Evolutionary conservation across 371 early-diverging fungal genomes (phyloP).

Genomic region (Circinella minor): DNA sequence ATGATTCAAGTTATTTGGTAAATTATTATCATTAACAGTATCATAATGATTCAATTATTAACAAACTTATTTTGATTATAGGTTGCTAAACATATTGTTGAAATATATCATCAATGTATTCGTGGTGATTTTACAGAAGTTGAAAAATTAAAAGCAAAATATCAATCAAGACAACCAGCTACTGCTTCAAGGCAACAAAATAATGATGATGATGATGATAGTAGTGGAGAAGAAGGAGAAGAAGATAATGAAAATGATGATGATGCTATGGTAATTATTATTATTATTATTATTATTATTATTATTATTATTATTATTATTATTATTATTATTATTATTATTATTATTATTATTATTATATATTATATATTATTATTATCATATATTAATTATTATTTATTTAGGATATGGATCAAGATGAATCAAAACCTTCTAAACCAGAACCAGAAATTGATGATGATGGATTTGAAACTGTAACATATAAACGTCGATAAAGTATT

Average conservation of each 20-base stretch:
- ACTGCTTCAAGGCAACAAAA: constrained; percentile 34
- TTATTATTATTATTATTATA: too few species aligned
- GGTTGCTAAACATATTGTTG: constrained; percentile 57
- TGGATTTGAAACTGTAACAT: constrained; percentile 21
- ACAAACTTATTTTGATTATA: constrained; percentile 14
- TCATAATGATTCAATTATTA: too few species aligned
- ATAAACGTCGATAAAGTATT: constrained; percentile 10
- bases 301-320: too few species aligned
- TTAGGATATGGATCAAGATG: constrained; percentile 17
- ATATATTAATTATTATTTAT: not conserved
- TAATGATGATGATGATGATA: constrained; percentile 24
- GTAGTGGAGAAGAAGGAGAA: constrained; percentile 43
- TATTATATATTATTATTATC: too few species aligned
- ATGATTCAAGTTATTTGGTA: constrained; percentile 62
- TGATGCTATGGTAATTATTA: constrained; percentile 4
- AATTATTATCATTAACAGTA: not conserved
- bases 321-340: not conserved
- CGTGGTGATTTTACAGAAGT: constrained; percentile 58
- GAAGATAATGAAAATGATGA: constrained; percentile 36
- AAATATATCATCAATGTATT: constrained; percentile 57
- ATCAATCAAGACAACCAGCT: constrained; percentile 29
- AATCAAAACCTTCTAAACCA: not conserved
- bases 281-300: too few species aligned
- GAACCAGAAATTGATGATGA: constrained; percentile 23
- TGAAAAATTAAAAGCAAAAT: constrained; percentile 52